Evolutionary conservation across 129 eudicot species (phyloP), one percentile per base, ranked within the genome.

Genomic region (Scalesia atractyloides): DNA sequence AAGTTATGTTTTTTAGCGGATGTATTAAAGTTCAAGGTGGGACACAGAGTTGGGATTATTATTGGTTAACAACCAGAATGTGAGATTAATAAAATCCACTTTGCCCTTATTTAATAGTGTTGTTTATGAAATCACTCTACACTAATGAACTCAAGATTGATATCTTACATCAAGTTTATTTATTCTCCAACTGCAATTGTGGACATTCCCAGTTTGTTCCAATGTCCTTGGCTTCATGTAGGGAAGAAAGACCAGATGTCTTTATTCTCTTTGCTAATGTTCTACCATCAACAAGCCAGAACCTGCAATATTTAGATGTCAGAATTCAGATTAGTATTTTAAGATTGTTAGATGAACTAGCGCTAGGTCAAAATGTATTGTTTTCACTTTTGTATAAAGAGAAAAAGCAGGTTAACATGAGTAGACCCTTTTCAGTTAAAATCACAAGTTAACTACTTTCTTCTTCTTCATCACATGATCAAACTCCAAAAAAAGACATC

Each of bases 171-270:
- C 80, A 44, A 78, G 84, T 72, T 83, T 84, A 72, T 88, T 83
- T 76, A 86, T 86, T 30, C 14, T 72, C 59, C 72, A 64, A 52
- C 81, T 70, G 82, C 97, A 91, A 91, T 0, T 84, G 84, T 57
- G 97, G 97, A 69, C 97, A 91, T 83, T 86, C 87, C 18, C 80
- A 84, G 5, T 51, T 71, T 17, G 84, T 90, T 16, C 85, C 92
- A 74, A 76, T 82, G 74, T 86, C 96, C 49, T 82, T 77, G 76
- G 76, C 72, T 80, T 86, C 87, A 46, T n/a, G 47, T 7, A 68
- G 61, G 39, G 78, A 62, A 34, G 82, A 82, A 24, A 54, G 63
- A 48, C 83, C 58, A 6, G 82, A 80, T 71, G 74, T 73, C 75
- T 80, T 92, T 74, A 92, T 87, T 67, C 81, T 79, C 39, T 50